Evolutionary conservation across 208 protist species (phyloP).

Genomic region (Wallacemonas rigidus): DNA sequence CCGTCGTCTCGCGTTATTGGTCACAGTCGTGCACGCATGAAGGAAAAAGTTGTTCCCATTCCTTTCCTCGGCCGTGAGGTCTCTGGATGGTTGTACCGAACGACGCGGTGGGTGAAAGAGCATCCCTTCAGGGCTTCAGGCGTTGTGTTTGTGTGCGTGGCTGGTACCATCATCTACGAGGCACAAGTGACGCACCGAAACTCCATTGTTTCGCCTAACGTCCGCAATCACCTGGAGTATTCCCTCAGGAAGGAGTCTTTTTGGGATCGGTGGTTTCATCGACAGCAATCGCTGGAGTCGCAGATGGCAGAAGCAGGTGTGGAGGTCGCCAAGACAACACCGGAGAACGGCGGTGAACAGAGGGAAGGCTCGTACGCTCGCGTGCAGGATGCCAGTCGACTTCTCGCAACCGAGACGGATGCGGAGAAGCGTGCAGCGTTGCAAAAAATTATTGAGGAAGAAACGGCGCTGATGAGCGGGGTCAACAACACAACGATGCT

Average conservation of each 20-base stretch:
- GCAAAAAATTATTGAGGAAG: conserved; percentile 58
- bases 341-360: conserved; percentile 13
- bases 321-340: neutral
- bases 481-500: conserved; percentile 72
- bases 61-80: conserved; percentile 80
- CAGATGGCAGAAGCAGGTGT: neutral
- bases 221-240: conserved; percentile 87
- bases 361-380: conserved; percentile 31
- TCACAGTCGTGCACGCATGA: conserved; percentile 37
- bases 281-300: conserved; percentile 3
- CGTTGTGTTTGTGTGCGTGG: conserved; percentile 49
- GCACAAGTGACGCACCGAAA: conserved; percentile 80
- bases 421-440: conserved; percentile 53
- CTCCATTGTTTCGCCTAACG: conserved; percentile 77
- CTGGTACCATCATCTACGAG: conserved; percentile 70
- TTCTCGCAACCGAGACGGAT: conserved; percentile 51
- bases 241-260: conserved; percentile 50
- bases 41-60: conserved; percentile 84
- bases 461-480: conserved; percentile 54
- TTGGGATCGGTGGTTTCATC: conserved; percentile 32
- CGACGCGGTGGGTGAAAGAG: conserved; percentile 60
- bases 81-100: conserved; percentile 83
- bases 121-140: conserved; percentile 58
- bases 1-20: too few relatives aligned
- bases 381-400: conserved; percentile 49